phyloP scores from a whole-genome alignment of 2,329 filamentous ascomycete genomes.

The Aspergillus persii region DNA sequence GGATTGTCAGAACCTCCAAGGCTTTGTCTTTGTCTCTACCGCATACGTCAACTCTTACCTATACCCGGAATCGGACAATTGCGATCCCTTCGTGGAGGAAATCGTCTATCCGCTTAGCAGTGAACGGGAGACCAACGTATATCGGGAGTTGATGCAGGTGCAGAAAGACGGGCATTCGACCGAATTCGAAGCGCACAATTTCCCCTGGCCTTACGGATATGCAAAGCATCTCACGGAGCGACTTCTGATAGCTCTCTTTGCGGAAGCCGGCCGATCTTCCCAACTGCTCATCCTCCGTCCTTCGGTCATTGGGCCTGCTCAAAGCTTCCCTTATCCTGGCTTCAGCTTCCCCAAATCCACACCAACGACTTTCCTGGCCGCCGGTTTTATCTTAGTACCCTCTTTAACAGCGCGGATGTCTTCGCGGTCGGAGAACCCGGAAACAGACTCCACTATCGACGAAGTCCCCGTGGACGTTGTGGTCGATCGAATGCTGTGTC shows the following conservation, averaged over 20 bases:
- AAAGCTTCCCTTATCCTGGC: background rate
- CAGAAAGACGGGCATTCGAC: background rate
- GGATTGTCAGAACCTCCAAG: too few relatives aligned
- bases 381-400: background rate
- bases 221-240: background rate
- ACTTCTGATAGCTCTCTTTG: background rate
- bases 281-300: background rate
- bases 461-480: background rate
- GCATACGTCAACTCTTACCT: too few relatives aligned
- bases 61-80: too few relatives aligned
- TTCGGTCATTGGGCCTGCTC: background rate
- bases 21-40: too few relatives aligned
- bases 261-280: background rate
- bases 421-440: background rate
- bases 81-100: slow-evolving; percentile 7
- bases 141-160: slow-evolving; percentile 1
- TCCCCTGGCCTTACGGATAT: background rate
- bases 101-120: slow-evolving; percentile 7
- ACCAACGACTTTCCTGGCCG: background rate
- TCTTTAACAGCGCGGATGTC: background rate
- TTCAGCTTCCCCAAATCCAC: background rate
- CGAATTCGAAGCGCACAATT: slow-evolving; percentile 6
- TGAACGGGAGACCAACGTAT: background rate
- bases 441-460: background rate
- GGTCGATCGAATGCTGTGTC: background rate